Evolutionary conservation across 2,329 filamentous ascomycete species (phyloP), one percentile per base, ranked within the genome.

Genomic region (Aspergillus sp.): DNA sequence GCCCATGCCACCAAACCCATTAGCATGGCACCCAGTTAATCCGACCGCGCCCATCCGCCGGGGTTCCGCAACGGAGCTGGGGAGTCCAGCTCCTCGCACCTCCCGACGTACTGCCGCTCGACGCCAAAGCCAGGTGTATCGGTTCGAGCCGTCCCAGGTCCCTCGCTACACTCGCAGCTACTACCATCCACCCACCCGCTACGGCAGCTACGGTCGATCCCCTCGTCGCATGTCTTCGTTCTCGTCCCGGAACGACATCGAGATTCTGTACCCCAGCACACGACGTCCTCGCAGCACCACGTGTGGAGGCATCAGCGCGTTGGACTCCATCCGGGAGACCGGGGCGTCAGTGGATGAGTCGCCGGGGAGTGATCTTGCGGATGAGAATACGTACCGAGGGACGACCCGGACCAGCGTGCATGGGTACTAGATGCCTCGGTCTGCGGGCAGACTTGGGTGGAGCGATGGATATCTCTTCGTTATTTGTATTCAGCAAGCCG

Each of bases 241-340:
- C 11, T 53, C 61, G 2, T 68, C 65, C 25, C 59, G 67, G 42
- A 65, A 64, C n/a, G 69, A 71, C 19, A 59, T 66, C 11, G 65
- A 70, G 7, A 45, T 71, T 17, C 56, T 67, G n/a, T 72, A 71
- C 49, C 63, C 67, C 2, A 71, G 67, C 49, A 66, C 64, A 4
- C 64, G 70, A 5, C 64, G 69, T 2, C 55, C 69, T 5, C 66
- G 70, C 23, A 73, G 69, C 50, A 67, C 55, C 36, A 72, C 67
- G 0, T 65, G 64, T 20, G 65, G 66, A 0, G 64, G 63, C 1
- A 46, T 61, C 2, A 32, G 58, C 11, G 31, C 51, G 14, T 52
- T 71, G 6, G 69, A 69, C 49, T 64, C 65, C 36, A 72, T 71
- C 41, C 56, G 62, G 36, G 68, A 71, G 50, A 56, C 64, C 0